phyloP scores from a whole-genome alignment of 768 basidiomycete genomes.

The Naematelia aurantialba region DNA sequence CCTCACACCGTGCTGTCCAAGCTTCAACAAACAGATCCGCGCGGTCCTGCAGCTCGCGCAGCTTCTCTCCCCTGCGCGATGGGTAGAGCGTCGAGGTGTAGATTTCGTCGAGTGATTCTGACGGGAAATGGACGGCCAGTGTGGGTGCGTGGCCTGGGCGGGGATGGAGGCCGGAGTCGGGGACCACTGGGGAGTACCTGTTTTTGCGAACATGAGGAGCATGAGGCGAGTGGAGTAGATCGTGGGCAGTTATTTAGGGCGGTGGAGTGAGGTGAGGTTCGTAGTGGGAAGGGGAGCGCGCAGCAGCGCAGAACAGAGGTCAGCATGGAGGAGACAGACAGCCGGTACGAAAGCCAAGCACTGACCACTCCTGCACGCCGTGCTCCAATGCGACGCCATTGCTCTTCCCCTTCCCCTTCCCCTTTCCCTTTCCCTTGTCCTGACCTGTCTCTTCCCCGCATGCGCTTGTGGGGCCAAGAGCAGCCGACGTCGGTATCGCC shows the following conservation, averaged over 20 bases:
- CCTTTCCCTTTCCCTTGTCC: constrained; percentile 8
- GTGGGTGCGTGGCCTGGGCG: constrained; percentile 28
- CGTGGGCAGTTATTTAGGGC: too few relatives aligned
- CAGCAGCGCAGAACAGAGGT: too few relatives aligned
- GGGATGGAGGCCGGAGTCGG: constrained; percentile 47
- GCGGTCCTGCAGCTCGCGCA: constrained; percentile 39
- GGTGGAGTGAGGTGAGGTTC: too few relatives aligned
- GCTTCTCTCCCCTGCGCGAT: constrained; percentile 43
- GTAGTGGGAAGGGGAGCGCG: too few relatives aligned
- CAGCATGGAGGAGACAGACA: too few relatives aligned
- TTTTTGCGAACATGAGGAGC: too few relatives aligned
- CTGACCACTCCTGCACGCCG: constrained; percentile 49
- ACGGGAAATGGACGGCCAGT: constrained; percentile 38
- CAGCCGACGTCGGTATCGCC: constrained; percentile 26
- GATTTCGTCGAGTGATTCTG: constrained; percentile 17
- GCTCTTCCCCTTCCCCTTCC: too few relatives aligned
- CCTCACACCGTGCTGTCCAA: constrained; percentile 35
- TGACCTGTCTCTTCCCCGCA: too few relatives aligned
- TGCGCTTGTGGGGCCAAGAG: too few relatives aligned
- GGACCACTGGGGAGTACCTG: constrained; percentile 48
- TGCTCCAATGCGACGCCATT: constrained; percentile 46
- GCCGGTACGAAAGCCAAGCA: too few relatives aligned
- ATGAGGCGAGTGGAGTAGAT: too few relatives aligned
- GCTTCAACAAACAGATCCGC: constrained; percentile 40
- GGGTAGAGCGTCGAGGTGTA: constrained; percentile 47